Base-by-base conservation (phyloP, 2,329 filamentous ascomycete genomes). In the Sporothrix sp. region DNA sequence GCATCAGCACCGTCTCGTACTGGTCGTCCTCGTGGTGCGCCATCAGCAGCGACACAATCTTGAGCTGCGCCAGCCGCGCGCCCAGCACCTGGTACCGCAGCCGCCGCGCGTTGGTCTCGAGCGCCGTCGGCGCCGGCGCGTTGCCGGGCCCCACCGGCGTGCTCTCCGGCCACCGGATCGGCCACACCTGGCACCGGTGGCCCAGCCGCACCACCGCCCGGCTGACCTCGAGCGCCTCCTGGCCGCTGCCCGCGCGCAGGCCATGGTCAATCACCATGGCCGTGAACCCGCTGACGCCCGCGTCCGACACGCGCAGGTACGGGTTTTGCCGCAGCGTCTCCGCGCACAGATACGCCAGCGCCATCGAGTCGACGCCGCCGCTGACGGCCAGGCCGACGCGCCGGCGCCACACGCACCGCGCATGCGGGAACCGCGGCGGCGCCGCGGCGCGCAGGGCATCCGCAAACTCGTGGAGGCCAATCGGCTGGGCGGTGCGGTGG, bases 341-440 rank as follows among this genome's bases (percentile, higher is more conserved):
- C 44, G 72, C 74, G 62, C 85, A 87, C 32, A 97, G 75, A 54
- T 73, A 81, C 50, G 89, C 88, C 54, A 98, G 72, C 25, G 91
- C 91, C 90, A 97, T 98, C n/a, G 91, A 97, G 66, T 98, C 93
- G 35, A 93, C 86, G 7, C 93, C 93, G 21, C 93, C 93, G 62
- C 90, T 96, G 54, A 97, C 73, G 14, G 90, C 93, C 53, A 97
- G 70, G 49, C 76, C 71, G 57, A 78, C 66, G 7, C 62, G 63
- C 52, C 70, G 68, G 25, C 62, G 60, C 37, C 57, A 56, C 11
- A 59, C 35, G 57, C 58, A 37, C 66, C 65, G 16, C 64, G n/a
- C 65, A 21, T 62, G 59, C 2, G 72, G 71, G 59, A 74, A 78
- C n/a, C 74, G 70, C 10, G 73, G 73, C 25, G 63, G 65, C 57